phyloP scores from a whole-genome alignment of 257 asterid species.

The Fraxinus quadrangulata region DNA sequence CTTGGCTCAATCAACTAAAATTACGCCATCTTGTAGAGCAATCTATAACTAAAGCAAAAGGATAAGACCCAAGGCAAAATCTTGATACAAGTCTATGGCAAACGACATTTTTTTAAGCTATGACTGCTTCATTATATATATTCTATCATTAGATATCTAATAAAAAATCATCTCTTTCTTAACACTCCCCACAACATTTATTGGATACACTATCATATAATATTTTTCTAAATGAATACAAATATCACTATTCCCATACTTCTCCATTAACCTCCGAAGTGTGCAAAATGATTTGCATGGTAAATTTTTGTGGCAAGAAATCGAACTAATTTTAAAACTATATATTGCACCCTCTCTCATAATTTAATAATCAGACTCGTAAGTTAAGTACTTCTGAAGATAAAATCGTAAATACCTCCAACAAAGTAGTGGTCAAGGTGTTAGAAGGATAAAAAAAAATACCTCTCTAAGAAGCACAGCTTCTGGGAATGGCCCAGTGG shows the following conservation, averaged over 20 bases:
- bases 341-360: background rate
- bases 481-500: slow-evolving; percentile 90
- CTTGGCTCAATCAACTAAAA: background rate
- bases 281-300: background rate
- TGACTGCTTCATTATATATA: background rate
- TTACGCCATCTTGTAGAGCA: background rate
- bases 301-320: background rate
- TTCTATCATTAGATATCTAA: background rate
- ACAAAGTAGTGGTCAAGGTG: background rate
- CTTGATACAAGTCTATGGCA: background rate
- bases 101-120: background rate
- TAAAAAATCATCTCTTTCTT: background rate
- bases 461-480: slow-evolving; percentile 83
- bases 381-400: background rate
- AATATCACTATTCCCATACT: background rate
- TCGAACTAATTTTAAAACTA: background rate
- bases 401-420: background rate
- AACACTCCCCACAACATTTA: background rate
- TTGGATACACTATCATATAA: background rate
- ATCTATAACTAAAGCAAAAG: background rate
- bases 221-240: background rate
- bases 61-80: background rate
- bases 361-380: background rate
- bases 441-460: background rate
- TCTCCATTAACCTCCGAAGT: background rate